phyloP scores from a whole-genome alignment of 2,329 filamentous ascomycete genomes.

The Xylaria multiplex region DNA sequence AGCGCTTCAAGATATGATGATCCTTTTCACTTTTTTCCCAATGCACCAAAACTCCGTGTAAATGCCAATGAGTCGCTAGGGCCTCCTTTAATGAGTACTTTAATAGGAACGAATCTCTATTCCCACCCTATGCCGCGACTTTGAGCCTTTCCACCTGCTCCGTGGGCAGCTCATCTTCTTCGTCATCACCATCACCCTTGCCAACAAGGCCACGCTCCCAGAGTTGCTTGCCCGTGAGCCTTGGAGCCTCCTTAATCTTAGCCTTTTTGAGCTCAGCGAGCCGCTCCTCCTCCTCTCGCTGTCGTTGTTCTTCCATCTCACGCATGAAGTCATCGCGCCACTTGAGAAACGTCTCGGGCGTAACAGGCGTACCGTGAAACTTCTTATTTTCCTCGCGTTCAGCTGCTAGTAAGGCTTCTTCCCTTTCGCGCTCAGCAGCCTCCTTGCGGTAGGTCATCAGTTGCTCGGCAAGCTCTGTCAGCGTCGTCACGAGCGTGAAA shows the following conservation, averaged over 20 bases:
- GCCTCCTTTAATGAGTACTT: slow-evolving; percentile 13
- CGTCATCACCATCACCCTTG: slow-evolving; percentile 72
- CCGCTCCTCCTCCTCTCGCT: slow-evolving; percentile 77
- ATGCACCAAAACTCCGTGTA: slow-evolving; percentile 42
- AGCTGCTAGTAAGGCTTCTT: slow-evolving; percentile 65
- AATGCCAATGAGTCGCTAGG: slow-evolving; percentile 37
- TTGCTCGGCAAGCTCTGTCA: slow-evolving; percentile 92
- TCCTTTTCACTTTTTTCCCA: slow-evolving; percentile 33
- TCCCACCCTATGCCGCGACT: slow-evolving; percentile 63
- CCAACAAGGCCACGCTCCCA: slow-evolving; percentile 80
- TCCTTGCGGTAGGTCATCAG: slow-evolving; percentile 79
- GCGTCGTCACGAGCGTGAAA: slow-evolving; percentile 84
- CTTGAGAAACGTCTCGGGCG: slow-evolving; percentile 81
- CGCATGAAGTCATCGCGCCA: slow-evolving; percentile 82
- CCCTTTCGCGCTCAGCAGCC: slow-evolving; percentile 66
- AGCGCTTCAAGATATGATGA: slow-evolving; percentile 32
- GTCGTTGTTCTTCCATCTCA: slow-evolving; percentile 81
- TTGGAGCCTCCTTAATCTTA: slow-evolving; percentile 77
- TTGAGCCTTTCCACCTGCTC: slow-evolving; percentile 77
- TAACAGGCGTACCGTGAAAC: slow-evolving; percentile 92
- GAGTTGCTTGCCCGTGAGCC: slow-evolving; percentile 77
- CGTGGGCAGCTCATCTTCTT: slow-evolving; percentile 66
- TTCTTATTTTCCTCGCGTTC: slow-evolving; percentile 96
- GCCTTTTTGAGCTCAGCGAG: slow-evolving; percentile 85
- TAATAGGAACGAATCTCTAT: slow-evolving; percentile 2